Conservation (phyloP, 495 filamentous ascomycete genomes). For the Hypoxylon fragiforme region DNA sequence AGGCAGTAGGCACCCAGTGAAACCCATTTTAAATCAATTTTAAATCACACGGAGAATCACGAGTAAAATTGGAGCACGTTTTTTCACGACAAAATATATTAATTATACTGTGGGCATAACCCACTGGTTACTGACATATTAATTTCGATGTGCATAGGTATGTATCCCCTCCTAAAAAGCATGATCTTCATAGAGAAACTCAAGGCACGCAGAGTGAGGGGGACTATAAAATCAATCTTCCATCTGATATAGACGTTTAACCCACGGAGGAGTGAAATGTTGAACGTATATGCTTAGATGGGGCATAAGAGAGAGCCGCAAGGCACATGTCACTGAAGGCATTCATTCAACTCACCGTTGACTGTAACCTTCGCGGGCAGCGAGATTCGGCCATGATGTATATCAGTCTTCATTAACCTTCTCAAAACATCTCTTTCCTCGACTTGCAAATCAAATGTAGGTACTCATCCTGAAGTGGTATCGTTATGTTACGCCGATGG, state of each 20-base stretch:
- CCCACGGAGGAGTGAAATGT: slow-evolving; percentile 58
- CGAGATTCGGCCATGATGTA: not conserved
- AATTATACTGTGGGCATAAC: too few relatives aligned
- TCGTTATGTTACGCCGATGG: slow-evolving; percentile 15
- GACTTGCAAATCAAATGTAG: too few relatives aligned
- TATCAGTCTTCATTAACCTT: not conserved
- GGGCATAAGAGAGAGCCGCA: slow-evolving; percentile 12
- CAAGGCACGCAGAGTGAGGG: slow-evolving; percentile 55
- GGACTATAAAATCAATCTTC: slow-evolving; percentile 57
- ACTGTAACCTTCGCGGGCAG: not conserved
- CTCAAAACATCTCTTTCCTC: slow-evolving; percentile 2
- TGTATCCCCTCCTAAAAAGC: slow-evolving; percentile 55
- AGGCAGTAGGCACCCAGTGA: too few relatives aligned
- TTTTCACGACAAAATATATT: too few relatives aligned
- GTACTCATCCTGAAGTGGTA: slow-evolving; percentile 15
- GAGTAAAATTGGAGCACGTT: too few relatives aligned
- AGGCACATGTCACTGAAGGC: not conserved
- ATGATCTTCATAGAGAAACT: slow-evolving; percentile 39
- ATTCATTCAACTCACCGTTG: slow-evolving; percentile 1
- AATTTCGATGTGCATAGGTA: too few relatives aligned
- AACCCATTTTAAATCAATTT: too few relatives aligned
- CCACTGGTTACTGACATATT: too few relatives aligned
- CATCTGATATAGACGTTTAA: slow-evolving; percentile 79
- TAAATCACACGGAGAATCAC: slow-evolving; percentile 24
- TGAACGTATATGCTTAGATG: slow-evolving; percentile 75